These are phyloP conservation scores for Diaporthe amygdali DNA, from an alignment of 2,329 filamentous ascomycete species.

Conservation along the genomic window DNA sequence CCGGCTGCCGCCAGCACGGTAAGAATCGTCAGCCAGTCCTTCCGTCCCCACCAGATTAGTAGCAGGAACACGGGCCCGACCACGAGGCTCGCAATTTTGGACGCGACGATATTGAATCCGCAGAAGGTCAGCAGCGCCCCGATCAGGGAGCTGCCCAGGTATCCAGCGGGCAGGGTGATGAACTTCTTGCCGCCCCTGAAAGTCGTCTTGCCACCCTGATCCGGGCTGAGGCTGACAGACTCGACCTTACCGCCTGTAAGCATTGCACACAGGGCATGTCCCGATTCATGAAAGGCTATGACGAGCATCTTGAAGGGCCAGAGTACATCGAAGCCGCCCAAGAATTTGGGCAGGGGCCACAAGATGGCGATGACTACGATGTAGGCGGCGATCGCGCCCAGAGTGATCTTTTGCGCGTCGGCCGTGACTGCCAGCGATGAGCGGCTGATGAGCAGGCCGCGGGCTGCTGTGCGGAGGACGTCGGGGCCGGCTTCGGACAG, in stretches of 20 bases:
- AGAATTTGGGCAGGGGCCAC: constrained; percentile 84
- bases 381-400: constrained; percentile 75
- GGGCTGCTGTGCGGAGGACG: constrained; percentile 16
- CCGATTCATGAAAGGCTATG: constrained; percentile 83
- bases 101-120: constrained; percentile 81
- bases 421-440: constrained; percentile 58
- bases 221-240: constrained; percentile 75
- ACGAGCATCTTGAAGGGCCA: constrained; percentile 92
- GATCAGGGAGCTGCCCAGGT: constrained; percentile 78
- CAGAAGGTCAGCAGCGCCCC: constrained; percentile 80
- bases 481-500: constrained; percentile 17
- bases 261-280: constrained; percentile 76
- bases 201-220: constrained; percentile 79
- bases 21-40: constrained; percentile 77
- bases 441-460: constrained; percentile 47
- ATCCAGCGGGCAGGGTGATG: constrained; percentile 78
- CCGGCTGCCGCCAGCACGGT: constrained; percentile 75
- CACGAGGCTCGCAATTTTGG: constrained; percentile 77
- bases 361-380: constrained; percentile 76
- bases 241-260: constrained; percentile 77
- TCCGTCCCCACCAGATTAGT: constrained; percentile 78
- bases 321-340: too few relatives aligned
- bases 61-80: constrained; percentile 76
- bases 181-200: constrained; percentile 73
- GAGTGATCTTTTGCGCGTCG: constrained; percentile 71